Conservation (phyloP, 805 yeast genomes). For the Metschnikowia cubensis region DNA sequence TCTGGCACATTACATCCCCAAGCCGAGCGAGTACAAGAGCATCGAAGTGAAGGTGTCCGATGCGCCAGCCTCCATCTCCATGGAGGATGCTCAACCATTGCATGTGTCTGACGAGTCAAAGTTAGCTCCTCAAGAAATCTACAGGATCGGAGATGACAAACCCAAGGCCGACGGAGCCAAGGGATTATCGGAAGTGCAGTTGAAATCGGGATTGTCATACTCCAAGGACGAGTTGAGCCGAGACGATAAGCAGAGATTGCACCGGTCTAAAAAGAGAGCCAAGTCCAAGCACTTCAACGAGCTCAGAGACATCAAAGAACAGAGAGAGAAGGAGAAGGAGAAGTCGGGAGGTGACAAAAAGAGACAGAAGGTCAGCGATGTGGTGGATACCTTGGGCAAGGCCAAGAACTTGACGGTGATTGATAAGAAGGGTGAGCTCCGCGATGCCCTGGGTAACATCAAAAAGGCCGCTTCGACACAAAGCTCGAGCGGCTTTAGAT, state of each 20-base stretch:
- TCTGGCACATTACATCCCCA: slow-evolving; percentile 94
- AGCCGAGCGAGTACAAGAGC: slow-evolving; percentile 69
- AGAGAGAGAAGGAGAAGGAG: slow-evolving; percentile 22
- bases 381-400: slow-evolving; percentile 64
- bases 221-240: slow-evolving; percentile 77
- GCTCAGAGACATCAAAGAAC: slow-evolving; percentile 26
- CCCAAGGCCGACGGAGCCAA: slow-evolving; percentile 26
- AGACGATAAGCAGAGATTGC: slow-evolving; percentile 81
- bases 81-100: slow-evolving; percentile 97
- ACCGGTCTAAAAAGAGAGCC: slow-evolving; percentile 83
- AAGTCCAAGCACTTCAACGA: slow-evolving; percentile 52
- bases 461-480: slow-evolving; percentile 41
- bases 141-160: slow-evolving; percentile 47
- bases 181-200: slow-evolving; percentile 52
- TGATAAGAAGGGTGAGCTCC: slow-evolving; percentile 69
- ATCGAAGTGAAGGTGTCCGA: slow-evolving; percentile 69
- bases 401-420: slow-evolving; percentile 77
- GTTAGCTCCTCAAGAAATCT: slow-evolving; percentile 94
- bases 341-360: slow-evolving; percentile 27
- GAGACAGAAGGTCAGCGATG: slow-evolving; percentile 56
- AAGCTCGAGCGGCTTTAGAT: slow-evolving; percentile 25
- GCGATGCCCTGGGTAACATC: slow-evolving; percentile 66
- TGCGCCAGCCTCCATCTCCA: slow-evolving; percentile 67
- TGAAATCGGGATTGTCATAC: slow-evolving; percentile 75
- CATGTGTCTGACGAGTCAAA: slow-evolving; percentile 67